Evolutionary conservation across 768 basidiomycete species (phyloP).

Genomic region (Mycena venus): DNA sequence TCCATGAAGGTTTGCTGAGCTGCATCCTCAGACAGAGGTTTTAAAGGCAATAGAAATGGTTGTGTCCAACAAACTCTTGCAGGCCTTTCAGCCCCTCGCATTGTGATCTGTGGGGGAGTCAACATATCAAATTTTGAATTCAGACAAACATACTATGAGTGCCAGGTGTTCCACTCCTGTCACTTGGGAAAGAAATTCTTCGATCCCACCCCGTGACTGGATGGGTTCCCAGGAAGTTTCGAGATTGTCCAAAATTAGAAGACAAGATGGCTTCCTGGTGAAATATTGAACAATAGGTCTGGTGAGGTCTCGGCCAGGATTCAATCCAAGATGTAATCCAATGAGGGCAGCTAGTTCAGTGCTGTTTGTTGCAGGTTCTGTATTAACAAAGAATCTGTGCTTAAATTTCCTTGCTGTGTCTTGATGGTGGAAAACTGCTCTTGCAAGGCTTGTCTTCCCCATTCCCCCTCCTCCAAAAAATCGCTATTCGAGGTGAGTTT

Average conservation of each 20-base stretch:
- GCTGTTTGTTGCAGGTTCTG: not conserved
- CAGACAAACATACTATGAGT: not conserved
- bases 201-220: not conserved
- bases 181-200: not conserved
- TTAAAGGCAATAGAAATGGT: not conserved
- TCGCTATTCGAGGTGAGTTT: not conserved
- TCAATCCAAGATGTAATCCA: not conserved
- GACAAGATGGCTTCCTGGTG: not conserved
- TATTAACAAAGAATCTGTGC: not conserved
- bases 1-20: not conserved
- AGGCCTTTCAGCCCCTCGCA: not conserved
- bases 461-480: too few relatives aligned
- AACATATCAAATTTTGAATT: not conserved
- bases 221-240: too few relatives aligned
- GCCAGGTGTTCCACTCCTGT: not conserved
- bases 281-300: not conserved
- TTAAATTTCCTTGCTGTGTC: not conserved
- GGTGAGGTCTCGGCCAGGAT: not conserved
- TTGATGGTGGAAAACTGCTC: not conserved
- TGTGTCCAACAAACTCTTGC: not conserved
- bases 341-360: not conserved
- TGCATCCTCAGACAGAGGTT: not conserved
- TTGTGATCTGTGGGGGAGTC: not conserved
- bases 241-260: not conserved
- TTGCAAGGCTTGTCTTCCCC: not conserved